phyloP scores from a whole-genome alignment of 805 yeast species.

The Lipomyces yamadae region DNA sequence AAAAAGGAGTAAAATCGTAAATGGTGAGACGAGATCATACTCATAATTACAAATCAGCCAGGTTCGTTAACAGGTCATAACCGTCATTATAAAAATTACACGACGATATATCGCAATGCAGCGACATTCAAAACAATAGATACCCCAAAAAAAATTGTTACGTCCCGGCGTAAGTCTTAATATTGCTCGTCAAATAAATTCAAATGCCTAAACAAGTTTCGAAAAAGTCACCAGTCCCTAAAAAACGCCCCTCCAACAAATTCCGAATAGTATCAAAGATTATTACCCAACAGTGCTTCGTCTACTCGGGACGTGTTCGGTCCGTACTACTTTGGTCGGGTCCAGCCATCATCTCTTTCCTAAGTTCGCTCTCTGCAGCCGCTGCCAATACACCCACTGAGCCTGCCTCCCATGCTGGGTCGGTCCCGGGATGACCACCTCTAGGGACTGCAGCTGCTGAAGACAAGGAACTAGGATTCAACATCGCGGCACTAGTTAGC shows the following conservation, averaged over 20 bases:
- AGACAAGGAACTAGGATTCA: slow-evolving; percentile 8
- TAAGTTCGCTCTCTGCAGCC: slow-evolving; percentile 34
- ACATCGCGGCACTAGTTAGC: slow-evolving; percentile 14
- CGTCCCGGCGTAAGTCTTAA: background rate
- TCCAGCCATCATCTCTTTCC: slow-evolving; percentile 9
- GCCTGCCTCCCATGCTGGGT: slow-evolving; percentile 32
- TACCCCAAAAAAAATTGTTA: background rate
- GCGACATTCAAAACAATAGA: background rate
- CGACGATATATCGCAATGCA: background rate
- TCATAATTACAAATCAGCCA: background rate
- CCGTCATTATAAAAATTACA: background rate
- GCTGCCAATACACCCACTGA: slow-evolving; percentile 36
- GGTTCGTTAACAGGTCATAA: background rate
- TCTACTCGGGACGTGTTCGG: background rate
- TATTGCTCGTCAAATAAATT: background rate
- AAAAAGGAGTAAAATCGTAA: background rate
- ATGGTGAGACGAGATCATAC: background rate
- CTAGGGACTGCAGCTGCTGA: background rate
- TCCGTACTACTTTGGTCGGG: slow-evolving; percentile 1
- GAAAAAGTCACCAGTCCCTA: background rate
- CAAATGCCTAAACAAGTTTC: background rate
- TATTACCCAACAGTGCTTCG: background rate
- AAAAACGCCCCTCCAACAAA: background rate
- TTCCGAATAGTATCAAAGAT: background rate
- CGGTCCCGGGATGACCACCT: slow-evolving; percentile 22